A percentile compares a stretch with the other conserved stretches of the same genome.
Conservation (phyloP, 1,284 basidiomycete species). For the Cryptococcus deneoformans region DNA sequence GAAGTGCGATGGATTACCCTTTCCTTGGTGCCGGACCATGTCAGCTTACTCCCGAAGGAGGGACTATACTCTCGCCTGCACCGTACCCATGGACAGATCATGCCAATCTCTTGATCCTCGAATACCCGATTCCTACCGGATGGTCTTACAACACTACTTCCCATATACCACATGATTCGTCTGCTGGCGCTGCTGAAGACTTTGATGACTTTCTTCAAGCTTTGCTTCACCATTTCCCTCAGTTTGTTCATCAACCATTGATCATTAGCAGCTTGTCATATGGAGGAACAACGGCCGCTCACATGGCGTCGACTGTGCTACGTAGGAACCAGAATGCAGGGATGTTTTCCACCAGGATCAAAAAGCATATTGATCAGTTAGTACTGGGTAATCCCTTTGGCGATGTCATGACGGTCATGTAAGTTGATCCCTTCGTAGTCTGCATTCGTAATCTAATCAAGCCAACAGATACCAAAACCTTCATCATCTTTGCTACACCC, state of each 20-base stretch:
- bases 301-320: constrained; percentile 7
- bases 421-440: neutral
- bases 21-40: constrained; percentile 19
- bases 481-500: constrained; percentile 4
- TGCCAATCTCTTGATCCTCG: constrained; percentile 12
- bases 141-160: constrained; percentile 10
- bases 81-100: constrained; percentile 18
- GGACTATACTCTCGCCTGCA: constrained; percentile 3
- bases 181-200: constrained; percentile 10
- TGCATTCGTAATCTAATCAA: neutral
- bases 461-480: constrained; percentile 3
- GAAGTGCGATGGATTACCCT: constrained; percentile 14
- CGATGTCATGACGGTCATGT: constrained; percentile 10
- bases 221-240: constrained; percentile 1
- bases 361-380: constrained; percentile 15
- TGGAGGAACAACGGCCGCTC: constrained; percentile 10
- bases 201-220: constrained; percentile 15
- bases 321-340: constrained; percentile 4
- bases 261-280: constrained; percentile 12
- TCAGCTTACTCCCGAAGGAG: constrained; percentile 8
- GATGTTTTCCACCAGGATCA: constrained; percentile 1
- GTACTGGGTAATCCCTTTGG: constrained; percentile 16
- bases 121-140: constrained; percentile 14
- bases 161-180: constrained; percentile 5
- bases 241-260: constrained; percentile 11